These are phyloP conservation scores for Trapa bicornis DNA, from an alignment of 345 rosid genomes.

Conservation along the genomic window DNA sequence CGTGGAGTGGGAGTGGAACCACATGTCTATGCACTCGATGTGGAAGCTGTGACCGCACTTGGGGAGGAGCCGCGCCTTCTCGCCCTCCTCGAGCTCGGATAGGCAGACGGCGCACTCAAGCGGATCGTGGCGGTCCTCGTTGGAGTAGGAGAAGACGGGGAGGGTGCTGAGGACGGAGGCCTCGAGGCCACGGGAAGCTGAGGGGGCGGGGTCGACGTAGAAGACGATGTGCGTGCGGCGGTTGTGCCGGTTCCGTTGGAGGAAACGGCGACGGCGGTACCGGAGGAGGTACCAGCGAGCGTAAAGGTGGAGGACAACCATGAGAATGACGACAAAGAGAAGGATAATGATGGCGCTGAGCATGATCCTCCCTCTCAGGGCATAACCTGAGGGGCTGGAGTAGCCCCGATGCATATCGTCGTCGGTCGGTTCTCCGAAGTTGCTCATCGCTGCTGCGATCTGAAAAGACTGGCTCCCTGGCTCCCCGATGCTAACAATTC, in stretches of 20 bases:
- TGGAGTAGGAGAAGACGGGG: conserved; percentile 48
- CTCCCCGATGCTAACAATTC: neutral
- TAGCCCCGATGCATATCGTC: no score
- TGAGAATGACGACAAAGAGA: conserved; percentile 52
- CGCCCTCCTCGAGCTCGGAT: conserved; percentile 64
- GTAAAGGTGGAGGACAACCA: conserved; percentile 66
- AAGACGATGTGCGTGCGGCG: conserved; percentile 36
- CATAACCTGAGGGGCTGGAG: conserved; percentile 17
- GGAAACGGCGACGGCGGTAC: conserved; percentile 31
- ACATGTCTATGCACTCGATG: conserved; percentile 84
- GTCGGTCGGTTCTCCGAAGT: neutral
- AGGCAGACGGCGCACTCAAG: conserved; percentile 74
- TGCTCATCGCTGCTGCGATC: neutral
- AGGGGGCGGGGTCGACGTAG: conserved; percentile 24
- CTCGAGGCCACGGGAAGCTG: conserved; percentile 42
- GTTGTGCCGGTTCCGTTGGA: conserved; percentile 27
- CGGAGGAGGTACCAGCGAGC: conserved; percentile 82
- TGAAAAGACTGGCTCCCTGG: no score
- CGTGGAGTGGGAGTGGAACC: conserved; percentile 84
- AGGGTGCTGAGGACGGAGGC: conserved; percentile 42
- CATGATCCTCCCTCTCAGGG: conserved; percentile 60
- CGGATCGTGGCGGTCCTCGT: conserved; percentile 26
- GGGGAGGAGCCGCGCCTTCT: conserved; percentile 71
- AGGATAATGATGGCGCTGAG: conserved; percentile 48
- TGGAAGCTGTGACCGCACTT: conserved; percentile 78